Conservation (phyloP, 1,284 basidiomycete species). For the Pterulicium gracile region DNA sequence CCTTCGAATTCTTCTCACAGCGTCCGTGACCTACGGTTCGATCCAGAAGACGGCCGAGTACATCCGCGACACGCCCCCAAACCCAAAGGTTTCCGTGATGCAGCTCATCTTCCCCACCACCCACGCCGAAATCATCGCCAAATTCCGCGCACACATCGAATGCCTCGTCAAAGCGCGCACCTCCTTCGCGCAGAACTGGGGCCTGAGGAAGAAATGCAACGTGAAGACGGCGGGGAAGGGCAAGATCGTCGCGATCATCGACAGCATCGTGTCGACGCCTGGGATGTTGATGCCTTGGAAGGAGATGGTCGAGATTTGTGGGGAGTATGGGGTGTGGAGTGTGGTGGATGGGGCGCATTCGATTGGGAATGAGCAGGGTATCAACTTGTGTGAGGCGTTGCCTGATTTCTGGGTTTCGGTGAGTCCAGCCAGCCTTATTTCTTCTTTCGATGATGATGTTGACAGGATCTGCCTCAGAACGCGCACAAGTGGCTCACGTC, state of each 20-base stretch:
- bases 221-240: conserved; percentile 20
- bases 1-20: too few relatives aligned
- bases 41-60: conserved; percentile 47
- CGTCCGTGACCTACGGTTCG: conserved; percentile 58
- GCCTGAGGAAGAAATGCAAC: conserved; percentile 28
- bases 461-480: conserved; percentile 31
- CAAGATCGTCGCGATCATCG: conserved; percentile 66
- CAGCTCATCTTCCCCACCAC: conserved; percentile 53
- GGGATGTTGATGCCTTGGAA: conserved; percentile 75
- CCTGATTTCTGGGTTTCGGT: conserved; percentile 81
- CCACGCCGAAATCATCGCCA: conserved; percentile 44
- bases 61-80: conserved; percentile 45
- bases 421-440: conserved; percentile 16
- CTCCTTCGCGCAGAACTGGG: conserved; percentile 15
- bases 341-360: conserved; percentile 82
- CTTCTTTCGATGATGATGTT: neutral
- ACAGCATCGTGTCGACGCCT: conserved; percentile 62
- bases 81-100: conserved; percentile 42
- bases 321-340: conserved; percentile 55
- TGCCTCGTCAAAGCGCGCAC: conserved; percentile 10
- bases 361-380: conserved; percentile 54
- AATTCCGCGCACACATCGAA: conserved; percentile 35
- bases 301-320: conserved; percentile 60
- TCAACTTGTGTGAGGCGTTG: conserved; percentile 46
- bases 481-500: conserved; percentile 80